Conservation (phyloP, 345 rosid genomes). For the Xanthoceras sorbifolium region DNA sequence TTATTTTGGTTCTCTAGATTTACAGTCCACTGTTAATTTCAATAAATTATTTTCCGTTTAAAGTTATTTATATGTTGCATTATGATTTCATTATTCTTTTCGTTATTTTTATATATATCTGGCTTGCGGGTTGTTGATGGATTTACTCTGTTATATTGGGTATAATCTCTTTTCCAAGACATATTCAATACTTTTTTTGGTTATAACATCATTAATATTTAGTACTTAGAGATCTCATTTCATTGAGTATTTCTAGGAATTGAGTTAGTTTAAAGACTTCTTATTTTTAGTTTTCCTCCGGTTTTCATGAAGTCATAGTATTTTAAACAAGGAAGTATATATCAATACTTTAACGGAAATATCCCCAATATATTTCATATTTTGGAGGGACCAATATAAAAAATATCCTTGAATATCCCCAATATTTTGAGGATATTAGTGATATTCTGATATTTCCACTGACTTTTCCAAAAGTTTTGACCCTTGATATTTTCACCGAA, state of each 20-base stretch:
- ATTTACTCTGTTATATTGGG: background rate
- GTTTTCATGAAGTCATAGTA: too few species aligned
- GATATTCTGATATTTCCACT: too few species aligned
- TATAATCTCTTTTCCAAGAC: background rate
- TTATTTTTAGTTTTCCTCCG: background rate
- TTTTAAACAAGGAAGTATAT: too few species aligned
- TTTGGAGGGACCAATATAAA: too few species aligned
- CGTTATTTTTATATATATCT: background rate
- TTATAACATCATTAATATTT: background rate
- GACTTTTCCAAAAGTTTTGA: too few species aligned
- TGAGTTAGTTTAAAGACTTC: background rate
- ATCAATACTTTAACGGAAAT: too few species aligned
- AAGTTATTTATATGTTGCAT: background rate
- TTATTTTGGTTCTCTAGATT: conserved; percentile 2
- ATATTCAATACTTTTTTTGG: background rate
- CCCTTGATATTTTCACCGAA: too few species aligned
- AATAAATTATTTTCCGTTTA: background rate
- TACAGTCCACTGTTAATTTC: background rate
- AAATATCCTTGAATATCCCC: too few species aligned
- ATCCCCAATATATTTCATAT: too few species aligned
- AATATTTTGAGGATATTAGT: too few species aligned
- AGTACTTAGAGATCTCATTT: background rate
- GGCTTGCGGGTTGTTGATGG: background rate
- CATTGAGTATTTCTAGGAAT: background rate
- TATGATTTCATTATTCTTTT: background rate